Evolutionary conservation across 2,329 filamentous ascomycete species (phyloP), one percentile per base, ranked within the genome.

Genomic region (Harringtonia aguacate): DNA sequence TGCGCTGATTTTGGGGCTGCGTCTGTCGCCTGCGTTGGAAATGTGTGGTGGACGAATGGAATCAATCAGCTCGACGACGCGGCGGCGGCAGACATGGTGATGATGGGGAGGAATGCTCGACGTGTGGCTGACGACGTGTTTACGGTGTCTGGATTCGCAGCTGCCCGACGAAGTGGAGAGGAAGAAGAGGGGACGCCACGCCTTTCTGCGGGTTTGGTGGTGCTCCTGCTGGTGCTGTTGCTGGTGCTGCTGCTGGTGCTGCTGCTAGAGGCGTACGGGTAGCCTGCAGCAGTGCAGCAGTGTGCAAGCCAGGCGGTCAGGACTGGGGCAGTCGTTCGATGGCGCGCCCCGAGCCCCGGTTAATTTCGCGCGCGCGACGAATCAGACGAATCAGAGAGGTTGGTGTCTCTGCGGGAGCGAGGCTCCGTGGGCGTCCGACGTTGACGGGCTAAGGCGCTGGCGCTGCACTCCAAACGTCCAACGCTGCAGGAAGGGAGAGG

Each of bases 241-340:
- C 34, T 36, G n/a, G 18, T 8, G 35, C 18, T 8, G 12, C n/a
- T 24, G 30, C 29, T 21, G 21, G 31, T 20, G 29, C 18, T 18
- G 15, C n/a, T 37, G 36, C 35, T 10, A 27, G 8, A 18, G 17
- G 35, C 9, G 28, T 30, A 18, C 27, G 18, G 17, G 18, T 4
- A 36, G 27, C 27, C 13, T 17, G 27, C 21, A 37, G 36, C 21
- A 28, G n/a, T 30, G 34, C 41, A 33, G 27, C 13, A 22, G 34
- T 38, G 43, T 39, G 39, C 20, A 41, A 27, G 43, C 46, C 43
- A 44, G 36, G 48, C 46, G 46, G 48, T 46, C 30, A 45, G 35
- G 41, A 35, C 33, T 27, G 41, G 28, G n/a, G 15, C 18, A 44
- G 36, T 33, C 36, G 33, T 29, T 28, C 22, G 21, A 31, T 28